Evolutionary conservation across 2,329 filamentous ascomycete genomes (phyloP).

Genomic region (Hypoxylon sp.): DNA sequence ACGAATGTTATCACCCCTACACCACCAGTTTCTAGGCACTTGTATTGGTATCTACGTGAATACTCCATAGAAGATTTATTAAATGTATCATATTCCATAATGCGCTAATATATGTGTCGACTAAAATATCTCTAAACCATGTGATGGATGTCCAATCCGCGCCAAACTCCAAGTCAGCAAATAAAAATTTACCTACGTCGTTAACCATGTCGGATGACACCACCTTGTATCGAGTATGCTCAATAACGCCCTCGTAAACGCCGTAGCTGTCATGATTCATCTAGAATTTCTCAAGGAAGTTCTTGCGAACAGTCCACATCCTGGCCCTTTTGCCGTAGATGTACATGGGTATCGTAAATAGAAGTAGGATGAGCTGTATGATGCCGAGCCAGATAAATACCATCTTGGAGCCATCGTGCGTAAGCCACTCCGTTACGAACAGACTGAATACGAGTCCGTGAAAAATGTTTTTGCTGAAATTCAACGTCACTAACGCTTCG

Average conservation of each 20-base stretch:
- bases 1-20: no score
- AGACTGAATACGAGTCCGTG: conserved; percentile 91
- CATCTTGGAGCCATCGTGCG: conserved; percentile 77
- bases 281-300: conserved; percentile 82
- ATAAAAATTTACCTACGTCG: not conserved
- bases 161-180: not conserved
- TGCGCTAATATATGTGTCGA: not conserved
- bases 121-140: no score
- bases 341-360: conserved; percentile 90
- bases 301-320: conserved; percentile 93
- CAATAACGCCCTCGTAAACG: not conserved
- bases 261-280: not conserved
- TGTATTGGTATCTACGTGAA: no score
- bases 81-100: not conserved
- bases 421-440: conserved; percentile 89
- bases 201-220: not conserved
- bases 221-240: not conserved
- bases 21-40: no score
- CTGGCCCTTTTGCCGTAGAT: conserved; percentile 90
- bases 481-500: conserved; percentile 92
- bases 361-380: conserved; percentile 82
- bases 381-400: conserved; percentile 88
- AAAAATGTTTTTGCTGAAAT: conserved; percentile 93
- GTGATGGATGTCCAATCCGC: not conserved
- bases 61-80: not conserved